Base-by-base conservation (phyloP, 192 early-diverging fungal genomes). In the Coemansia erecta region DNA sequence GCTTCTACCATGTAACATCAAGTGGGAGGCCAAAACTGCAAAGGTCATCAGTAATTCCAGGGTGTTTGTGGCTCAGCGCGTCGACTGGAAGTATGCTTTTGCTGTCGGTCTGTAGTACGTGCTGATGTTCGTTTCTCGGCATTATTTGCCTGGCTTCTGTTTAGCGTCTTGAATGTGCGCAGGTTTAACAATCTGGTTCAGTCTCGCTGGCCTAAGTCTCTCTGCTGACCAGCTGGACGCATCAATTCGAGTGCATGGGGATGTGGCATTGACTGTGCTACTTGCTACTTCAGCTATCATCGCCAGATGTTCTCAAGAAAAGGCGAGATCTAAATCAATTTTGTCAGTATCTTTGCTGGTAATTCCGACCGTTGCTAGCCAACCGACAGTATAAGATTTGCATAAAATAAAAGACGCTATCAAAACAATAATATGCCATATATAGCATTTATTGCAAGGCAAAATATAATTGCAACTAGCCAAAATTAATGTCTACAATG, bases 261-360 rank as follows among this genome's bases (percentile, higher is more conserved):
- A 65, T 92, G 21, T 94, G 90, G 89, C 68, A 91, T 28, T 95
- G 92, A 92, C 85, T 90, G 4, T 69, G 88, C 35, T 95, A 85
- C 81, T 86, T 92, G 19, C 74, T 83, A 3, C 61, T 91, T 49
- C 90, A 88, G 58, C 61, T 95, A 47, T 72, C 80, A 8, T 57
- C 80, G 11, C 54, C 64, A 33, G 44, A 55, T 0, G 12, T 37
- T 0, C 70, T 72, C 17, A 73, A 83, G 6, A 81, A 78, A 18
- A 40, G 60, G n/a, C n/a, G n/a, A n/a, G n/a, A n/a, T n/a, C n/a
- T n/a, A n/a, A n/a, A n/a, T n/a, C n/a, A n/a, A n/a, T n/a, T n/a
- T n/a, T n/a, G n/a, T n/a, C n/a, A n/a, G n/a, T n/a, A n/a, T n/a
- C n/a, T n/a, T n/a, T n/a, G n/a, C n/a, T n/a, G n/a, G n/a, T n/a